phyloP scores from a whole-genome alignment of 805 yeast genomes.

The Candida sphagnicola region DNA sequence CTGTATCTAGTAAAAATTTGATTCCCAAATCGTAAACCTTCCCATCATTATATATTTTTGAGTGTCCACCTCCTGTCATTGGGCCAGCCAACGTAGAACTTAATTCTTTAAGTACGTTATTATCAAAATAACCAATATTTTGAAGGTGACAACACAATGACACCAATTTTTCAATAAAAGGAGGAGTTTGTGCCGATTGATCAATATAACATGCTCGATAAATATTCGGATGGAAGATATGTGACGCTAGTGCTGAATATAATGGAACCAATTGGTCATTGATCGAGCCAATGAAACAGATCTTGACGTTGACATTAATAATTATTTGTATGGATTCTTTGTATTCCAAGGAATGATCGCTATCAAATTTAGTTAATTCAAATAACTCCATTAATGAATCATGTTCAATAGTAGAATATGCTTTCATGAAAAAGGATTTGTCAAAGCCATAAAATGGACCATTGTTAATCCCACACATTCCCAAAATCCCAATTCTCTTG shows the following conservation, averaged over 20 bases:
- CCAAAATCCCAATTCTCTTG: constrained; percentile 65
- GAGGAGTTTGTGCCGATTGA: constrained; percentile 72
- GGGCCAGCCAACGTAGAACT: constrained; percentile 78
- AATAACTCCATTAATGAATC: constrained; percentile 83
- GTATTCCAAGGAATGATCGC: constrained; percentile 68
- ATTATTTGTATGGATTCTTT: constrained; percentile 62
- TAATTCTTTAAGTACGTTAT: constrained; percentile 80
- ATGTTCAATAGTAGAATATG: constrained; percentile 85
- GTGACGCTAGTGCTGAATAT: constrained; percentile 80
- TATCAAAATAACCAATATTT: constrained; percentile 78
- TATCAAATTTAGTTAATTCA: constrained; percentile 76
- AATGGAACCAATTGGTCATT: constrained; percentile 94
- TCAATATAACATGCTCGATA: constrained; percentile 89
- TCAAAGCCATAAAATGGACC: constrained; percentile 95
- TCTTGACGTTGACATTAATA: constrained; percentile 66
- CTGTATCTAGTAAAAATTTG: constrained; percentile 70
- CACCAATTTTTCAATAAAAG: constrained; percentile 71
- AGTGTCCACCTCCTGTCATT: constrained; percentile 93
- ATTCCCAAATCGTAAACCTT: constrained; percentile 81
- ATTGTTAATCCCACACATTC: constrained; percentile 94
- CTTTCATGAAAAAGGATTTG: constrained; percentile 75
- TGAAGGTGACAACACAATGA: constrained; percentile 69
- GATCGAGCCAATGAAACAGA: constrained; percentile 81
- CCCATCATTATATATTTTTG: constrained; percentile 79
- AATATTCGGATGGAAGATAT: constrained; percentile 83